Conservation (phyloP, 1,284 basidiomycete genomes). For the Naganishia sp. region DNA sequence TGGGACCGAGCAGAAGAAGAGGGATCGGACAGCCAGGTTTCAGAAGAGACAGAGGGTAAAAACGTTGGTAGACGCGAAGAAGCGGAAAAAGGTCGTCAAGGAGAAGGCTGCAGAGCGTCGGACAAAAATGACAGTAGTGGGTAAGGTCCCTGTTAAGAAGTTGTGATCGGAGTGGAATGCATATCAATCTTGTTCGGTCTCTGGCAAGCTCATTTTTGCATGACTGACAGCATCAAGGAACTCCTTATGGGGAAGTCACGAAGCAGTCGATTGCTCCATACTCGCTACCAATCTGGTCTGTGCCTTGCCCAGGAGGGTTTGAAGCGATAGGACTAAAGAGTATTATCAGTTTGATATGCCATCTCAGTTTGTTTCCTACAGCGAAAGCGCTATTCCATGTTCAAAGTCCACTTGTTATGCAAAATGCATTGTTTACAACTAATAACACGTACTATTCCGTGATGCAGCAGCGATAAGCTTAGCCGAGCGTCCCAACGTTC, state of each 20-base stretch:
- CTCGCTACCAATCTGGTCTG: no score
- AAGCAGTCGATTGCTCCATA: no score
- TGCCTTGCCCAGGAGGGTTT: no score
- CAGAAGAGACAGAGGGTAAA: constrained; percentile 15
- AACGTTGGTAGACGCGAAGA: not conserved
- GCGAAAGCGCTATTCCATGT: no score
- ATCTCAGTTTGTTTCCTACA: not conserved
- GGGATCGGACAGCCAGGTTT: constrained; percentile 13
- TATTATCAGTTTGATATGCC: not conserved
- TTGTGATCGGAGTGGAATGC: no score
- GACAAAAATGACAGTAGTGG: not conserved
- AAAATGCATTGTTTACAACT: constrained; percentile 1
- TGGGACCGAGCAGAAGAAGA: constrained; percentile 25
- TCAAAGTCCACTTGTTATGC: not conserved
- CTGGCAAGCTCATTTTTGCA: no score
- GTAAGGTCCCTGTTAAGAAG: no score
- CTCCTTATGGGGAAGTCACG: no score
- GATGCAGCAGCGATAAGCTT: not conserved
- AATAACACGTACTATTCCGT: not conserved
- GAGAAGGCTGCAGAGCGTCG: not conserved
- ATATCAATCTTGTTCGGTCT: no score
- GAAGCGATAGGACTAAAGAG: no score
- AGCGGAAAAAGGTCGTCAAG: constrained; percentile 14
- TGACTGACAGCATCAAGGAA: no score
- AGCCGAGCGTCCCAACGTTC: not conserved